Evolutionary conservation across 1,284 basidiomycete genomes (phyloP), one percentile per base, ranked within the genome.

Genomic region (Apiotrichum brassicae): DNA sequence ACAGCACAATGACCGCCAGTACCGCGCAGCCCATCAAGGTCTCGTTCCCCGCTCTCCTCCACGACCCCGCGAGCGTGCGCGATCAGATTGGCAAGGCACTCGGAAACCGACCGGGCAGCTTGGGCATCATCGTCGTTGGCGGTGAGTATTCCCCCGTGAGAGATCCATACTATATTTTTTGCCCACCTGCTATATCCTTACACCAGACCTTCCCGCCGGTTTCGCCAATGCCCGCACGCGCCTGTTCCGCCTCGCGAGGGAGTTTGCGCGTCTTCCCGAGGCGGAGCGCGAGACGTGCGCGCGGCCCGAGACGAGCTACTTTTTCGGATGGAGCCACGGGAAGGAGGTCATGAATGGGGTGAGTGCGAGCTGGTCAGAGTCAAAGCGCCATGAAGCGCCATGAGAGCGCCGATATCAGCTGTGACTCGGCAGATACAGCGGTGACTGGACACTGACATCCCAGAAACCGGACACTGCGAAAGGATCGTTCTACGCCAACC

Each of bases 341-440:
- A 93, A 93, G 78, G 91, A 95, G 78, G 82, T 92, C 34, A 94
- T 94, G 90, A 94, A 94, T 62, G 90, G 90, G 79, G 87, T 85
- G 59, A 59, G 71, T 57, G 0, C 3, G 16, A 16, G 18, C 24
- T 6, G 32, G n/a, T n/a, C n/a, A n/a, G n/a, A n/a, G n/a, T n/a
- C n/a, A n/a, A n/a, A n/a, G n/a, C n/a, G n/a, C n/a, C n/a, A n/a
- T n/a, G n/a, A n/a, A n/a, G n/a, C n/a, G n/a, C n/a, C n/a, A n/a
- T n/a, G n/a, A n/a, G n/a, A n/a, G n/a, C n/a, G n/a, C n/a, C n/a
- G n/a, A n/a, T n/a, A n/a, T n/a, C n/a, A n/a, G n/a, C n/a, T n/a
- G n/a, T n/a, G n/a, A n/a, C n/a, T n/a, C n/a, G n/a, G n/a, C n/a
- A n/a, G n/a, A n/a, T n/a, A n/a, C n/a, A n/a, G n/a, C n/a, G n/a